A percentile compares a stretch with the other conserved stretches of the same genome.
Evolutionary conservation across 306 rosid genomes (phyloP).

Genomic region (Medicago ruthenica): DNA sequence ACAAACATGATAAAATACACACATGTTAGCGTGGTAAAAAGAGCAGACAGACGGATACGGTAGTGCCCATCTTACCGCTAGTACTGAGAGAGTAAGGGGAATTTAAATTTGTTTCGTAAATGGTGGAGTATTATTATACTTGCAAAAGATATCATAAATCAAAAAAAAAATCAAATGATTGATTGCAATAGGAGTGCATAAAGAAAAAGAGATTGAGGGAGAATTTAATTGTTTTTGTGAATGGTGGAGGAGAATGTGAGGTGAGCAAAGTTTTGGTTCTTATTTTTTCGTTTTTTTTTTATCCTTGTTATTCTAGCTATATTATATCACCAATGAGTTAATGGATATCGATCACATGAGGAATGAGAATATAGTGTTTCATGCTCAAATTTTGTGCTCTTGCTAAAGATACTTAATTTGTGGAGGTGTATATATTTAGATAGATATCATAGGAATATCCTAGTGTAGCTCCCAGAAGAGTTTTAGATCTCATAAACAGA

Average conservation of each 20-base stretch:
- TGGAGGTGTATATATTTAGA: background rate
- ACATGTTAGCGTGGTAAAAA: too few relatives aligned
- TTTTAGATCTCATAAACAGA: background rate
- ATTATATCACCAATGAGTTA: background rate
- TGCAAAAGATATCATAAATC: background rate
- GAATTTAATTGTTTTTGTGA: background rate
- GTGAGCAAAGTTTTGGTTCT: background rate
- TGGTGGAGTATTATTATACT: background rate
- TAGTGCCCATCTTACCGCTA: too few relatives aligned
- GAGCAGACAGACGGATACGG: too few relatives aligned
- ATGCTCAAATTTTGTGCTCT: conserved; percentile 29
- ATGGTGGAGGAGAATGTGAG: background rate
- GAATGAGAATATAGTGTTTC: conserved; percentile 19
- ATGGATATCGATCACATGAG: background rate
- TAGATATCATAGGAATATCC: conserved; percentile 3
- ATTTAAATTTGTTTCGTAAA: background rate
- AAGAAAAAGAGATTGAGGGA: too few relatives aligned
- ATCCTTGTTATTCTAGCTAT: background rate
- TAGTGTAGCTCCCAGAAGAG: background rate
- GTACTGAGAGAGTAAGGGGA: background rate
- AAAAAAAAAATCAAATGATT: background rate
- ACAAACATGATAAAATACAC: too few relatives aligned
- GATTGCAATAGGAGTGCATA: background rate
- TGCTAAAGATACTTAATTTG: conserved; percentile 7
- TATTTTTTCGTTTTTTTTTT: background rate